Conservation (phyloP, 805 yeast genomes). For the Tanozyma kutaoensis region DNA sequence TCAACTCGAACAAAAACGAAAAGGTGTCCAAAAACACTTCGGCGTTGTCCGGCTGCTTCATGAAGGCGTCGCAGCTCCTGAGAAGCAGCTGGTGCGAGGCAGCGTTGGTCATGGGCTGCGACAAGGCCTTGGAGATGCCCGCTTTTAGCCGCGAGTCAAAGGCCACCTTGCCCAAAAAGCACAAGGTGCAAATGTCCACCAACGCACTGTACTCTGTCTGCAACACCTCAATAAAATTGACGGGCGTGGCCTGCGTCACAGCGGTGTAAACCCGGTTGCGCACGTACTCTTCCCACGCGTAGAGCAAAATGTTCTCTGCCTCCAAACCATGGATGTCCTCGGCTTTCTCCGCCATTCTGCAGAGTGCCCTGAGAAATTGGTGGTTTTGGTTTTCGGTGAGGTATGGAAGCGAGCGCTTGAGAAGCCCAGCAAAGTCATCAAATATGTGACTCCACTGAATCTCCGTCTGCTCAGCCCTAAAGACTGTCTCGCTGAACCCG, state of each 20-base stretch:
- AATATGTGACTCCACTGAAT: slow-evolving; percentile 20
- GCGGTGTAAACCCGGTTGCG: too few relatives aligned
- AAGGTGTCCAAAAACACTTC: slow-evolving; percentile 8
- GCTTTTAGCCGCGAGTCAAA: neutral
- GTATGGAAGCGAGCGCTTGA: slow-evolving; percentile 9
- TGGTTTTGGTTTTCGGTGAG: slow-evolving; percentile 4
- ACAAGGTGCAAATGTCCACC: too few relatives aligned
- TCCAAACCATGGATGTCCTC: slow-evolving; percentile 9
- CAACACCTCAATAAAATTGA: too few relatives aligned
- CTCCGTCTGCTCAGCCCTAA: neutral
- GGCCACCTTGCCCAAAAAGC: too few relatives aligned
- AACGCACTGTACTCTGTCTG: too few relatives aligned
- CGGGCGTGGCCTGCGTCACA: too few relatives aligned
- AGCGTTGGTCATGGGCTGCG: slow-evolving; percentile 4
- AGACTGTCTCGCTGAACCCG: slow-evolving; percentile 1
- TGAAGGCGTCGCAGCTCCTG: slow-evolving; percentile 17
- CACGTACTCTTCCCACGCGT: slow-evolving; percentile 13
- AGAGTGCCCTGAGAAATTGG: slow-evolving; percentile 1
- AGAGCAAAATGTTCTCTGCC: slow-evolving; percentile 7
- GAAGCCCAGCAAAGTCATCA: slow-evolving; percentile 9
- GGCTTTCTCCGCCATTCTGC: slow-evolving; percentile 7
- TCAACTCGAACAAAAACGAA: slow-evolving; percentile 15
- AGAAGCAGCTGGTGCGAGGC: slow-evolving; percentile 11
- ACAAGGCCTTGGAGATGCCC: slow-evolving; percentile 7
- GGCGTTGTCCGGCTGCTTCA: slow-evolving; percentile 7